Conservation (phyloP, 2,329 filamentous ascomycete species). For the Phaeophleospora eucalypticola region DNA sequence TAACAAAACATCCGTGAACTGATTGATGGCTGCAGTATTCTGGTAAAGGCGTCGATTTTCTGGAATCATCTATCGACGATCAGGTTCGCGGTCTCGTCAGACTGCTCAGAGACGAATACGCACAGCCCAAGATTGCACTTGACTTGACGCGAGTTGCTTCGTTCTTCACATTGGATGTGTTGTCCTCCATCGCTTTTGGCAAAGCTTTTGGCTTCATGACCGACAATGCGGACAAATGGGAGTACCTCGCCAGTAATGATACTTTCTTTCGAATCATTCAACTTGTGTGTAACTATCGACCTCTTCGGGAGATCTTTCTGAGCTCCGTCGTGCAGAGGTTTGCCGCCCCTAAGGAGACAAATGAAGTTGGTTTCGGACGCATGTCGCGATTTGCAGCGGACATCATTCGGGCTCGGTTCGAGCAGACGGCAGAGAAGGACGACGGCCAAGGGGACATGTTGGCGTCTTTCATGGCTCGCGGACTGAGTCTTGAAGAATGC, state of each 20-base stretch:
- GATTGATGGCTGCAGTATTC: too few relatives aligned
- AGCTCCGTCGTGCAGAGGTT: neutral
- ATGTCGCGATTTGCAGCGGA: neutral
- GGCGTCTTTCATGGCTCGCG: conserved; percentile 10
- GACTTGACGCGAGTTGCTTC: conserved; percentile 8
- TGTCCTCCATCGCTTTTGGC: conserved; percentile 11
- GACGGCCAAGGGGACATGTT: conserved; percentile 12
- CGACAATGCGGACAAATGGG: conserved; percentile 8
- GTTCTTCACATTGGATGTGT: conserved; percentile 9
- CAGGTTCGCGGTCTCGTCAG: conserved; percentile 4
- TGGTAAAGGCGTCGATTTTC: conserved; percentile 9
- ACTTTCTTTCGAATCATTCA: conserved; percentile 8
- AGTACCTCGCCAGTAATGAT: conserved; percentile 9
- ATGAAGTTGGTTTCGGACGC: conserved; percentile 7
- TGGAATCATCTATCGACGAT: conserved; percentile 8
- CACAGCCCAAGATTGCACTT: conserved; percentile 5
- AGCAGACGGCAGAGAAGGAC: conserved; percentile 7
- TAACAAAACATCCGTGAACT: too few relatives aligned
- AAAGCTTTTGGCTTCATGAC: conserved; percentile 7
- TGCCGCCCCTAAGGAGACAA: neutral
- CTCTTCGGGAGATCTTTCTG: neutral
- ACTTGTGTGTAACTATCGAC: neutral
- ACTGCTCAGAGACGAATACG: conserved; percentile 5
- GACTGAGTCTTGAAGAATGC: conserved; percentile 4
- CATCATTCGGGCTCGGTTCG: conserved; percentile 2